A percentile compares a stretch with the other conserved stretches of the same genome.
Conservation (phyloP, 78 protist genomes). For the Tieghemostelium lacteum region DNA sequence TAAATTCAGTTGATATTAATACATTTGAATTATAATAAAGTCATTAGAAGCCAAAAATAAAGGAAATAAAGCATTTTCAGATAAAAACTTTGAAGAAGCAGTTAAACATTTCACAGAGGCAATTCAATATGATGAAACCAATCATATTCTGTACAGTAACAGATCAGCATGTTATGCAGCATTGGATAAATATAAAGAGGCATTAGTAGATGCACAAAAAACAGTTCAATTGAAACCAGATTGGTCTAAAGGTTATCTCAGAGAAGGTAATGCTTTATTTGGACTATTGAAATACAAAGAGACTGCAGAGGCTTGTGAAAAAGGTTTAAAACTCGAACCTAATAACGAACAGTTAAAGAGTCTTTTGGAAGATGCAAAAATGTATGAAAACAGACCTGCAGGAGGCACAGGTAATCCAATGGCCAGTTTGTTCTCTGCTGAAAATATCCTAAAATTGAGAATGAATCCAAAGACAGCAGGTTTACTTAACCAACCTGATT, state of each 20-base stretch:
- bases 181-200: conserved; percentile 83
- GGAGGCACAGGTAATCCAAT: conserved; percentile 16
- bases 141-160: conserved; percentile 95
- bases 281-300: conserved; percentile 56
- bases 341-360: conserved; percentile 26
- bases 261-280: conserved; percentile 88
- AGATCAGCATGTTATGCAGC: conserved; percentile 90
- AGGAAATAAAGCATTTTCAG: conserved; percentile 92
- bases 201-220: conserved; percentile 90
- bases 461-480: conserved; percentile 74
- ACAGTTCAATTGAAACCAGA: conserved; percentile 82
- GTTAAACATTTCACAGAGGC: conserved; percentile 87
- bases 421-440: conserved; percentile 15
- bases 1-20: no score
- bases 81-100: conserved; percentile 89
- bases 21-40: not conserved
- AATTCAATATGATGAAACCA: conserved; percentile 83
- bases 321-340: conserved; percentile 86
- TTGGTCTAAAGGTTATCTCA: conserved; percentile 95
- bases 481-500: conserved; percentile 78
- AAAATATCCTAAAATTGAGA: not conserved
- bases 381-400: not conserved
- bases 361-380: conserved; percentile 22
- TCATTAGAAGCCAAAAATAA: conserved; percentile 84
- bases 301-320: conserved; percentile 82